Conservation (phyloP, 1,284 basidiomycete species). For the Garcileccinum viscosum region DNA sequence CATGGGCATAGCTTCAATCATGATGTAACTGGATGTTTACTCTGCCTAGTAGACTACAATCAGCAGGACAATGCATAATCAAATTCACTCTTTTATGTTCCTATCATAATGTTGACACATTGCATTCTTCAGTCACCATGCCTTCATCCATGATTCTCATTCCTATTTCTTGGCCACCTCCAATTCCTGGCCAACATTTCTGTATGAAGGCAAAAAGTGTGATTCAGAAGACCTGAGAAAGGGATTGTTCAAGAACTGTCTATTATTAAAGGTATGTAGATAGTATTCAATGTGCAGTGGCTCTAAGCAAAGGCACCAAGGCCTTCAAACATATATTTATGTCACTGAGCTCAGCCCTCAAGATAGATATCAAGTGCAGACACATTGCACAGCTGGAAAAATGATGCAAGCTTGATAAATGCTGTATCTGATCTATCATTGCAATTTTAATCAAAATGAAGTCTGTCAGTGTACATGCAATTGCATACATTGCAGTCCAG, state of each 20-base stretch:
- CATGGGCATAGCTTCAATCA: not conserved
- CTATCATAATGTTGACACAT: not conserved
- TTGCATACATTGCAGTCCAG: constrained; percentile 1
- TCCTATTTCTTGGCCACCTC: not conserved
- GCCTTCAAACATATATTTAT: not conserved
- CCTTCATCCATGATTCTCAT: not conserved
- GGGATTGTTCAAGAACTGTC: not conserved
- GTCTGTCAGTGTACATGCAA: not conserved
- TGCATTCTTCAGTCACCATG: not conserved
- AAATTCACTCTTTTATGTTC: not conserved
- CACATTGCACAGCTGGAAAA: not conserved
- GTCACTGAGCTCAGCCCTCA: not conserved
- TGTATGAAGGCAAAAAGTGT: not conserved
- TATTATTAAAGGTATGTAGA: not conserved
- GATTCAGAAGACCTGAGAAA: not conserved
- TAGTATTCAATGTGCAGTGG: not conserved
- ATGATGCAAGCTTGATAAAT: not conserved
- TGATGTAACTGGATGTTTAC: not conserved
- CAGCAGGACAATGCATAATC: too few relatives aligned
- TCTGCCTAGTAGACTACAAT: constrained; percentile 2
- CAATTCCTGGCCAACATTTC: not conserved
- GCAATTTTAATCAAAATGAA: not conserved
- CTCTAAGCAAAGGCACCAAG: not conserved
- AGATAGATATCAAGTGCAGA: not conserved
- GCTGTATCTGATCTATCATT: not conserved